Evolutionary conservation across 164 flowering plant species (phyloP), one percentile per base, ranked within the genome.

Genomic region (Houttuynia cordata): DNA sequence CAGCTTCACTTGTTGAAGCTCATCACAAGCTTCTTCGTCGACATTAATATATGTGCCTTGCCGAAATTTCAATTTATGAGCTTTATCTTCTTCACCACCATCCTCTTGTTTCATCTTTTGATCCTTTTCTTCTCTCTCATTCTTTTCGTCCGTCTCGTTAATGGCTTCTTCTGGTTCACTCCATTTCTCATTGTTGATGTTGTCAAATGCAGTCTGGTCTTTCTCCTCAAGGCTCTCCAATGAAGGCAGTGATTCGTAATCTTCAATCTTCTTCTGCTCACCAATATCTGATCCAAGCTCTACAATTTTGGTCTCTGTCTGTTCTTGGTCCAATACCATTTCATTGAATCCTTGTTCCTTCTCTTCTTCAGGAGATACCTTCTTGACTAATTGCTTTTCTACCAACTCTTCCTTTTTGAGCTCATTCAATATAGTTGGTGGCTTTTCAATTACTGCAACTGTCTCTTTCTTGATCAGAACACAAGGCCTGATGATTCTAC

Each of bases 321-420:
- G 34, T 55, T 63, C 59, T 34, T 62, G 57, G 17, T 20, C 0
- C 1, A 52, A 53, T 22, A 53, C 58, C 8, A 18, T 19, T 9
- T 74, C 78, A 23, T 39, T n/a, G 20, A 23, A 62, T 24, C 21
- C 40, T 50, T 61, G 68, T 17, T 63, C 59, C 7, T 50, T 63
- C 0, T 3, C 51, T 41, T 25, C 37, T 30, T 30, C 37, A 30
- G 6, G 6, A 30, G 37, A 30, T 30, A 40, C 42, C 66, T 21
- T 70, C 49, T 60, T 19, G 67, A 30, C 37, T 24, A 68, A 66
- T 30, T 42, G 65, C 8, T 62, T 75, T 20, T 56, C 23, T 30
- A 41, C 66, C 56, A 30, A 22, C 45, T 59, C 71, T 64, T 56
- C 24, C 12, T 60, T 68, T 25, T 70, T 71, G 34, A 23, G 59